These are phyloP conservation scores for Cucumis hystrix DNA, from an alignment of 306 rosid species.

Conservation along the genomic window DNA sequence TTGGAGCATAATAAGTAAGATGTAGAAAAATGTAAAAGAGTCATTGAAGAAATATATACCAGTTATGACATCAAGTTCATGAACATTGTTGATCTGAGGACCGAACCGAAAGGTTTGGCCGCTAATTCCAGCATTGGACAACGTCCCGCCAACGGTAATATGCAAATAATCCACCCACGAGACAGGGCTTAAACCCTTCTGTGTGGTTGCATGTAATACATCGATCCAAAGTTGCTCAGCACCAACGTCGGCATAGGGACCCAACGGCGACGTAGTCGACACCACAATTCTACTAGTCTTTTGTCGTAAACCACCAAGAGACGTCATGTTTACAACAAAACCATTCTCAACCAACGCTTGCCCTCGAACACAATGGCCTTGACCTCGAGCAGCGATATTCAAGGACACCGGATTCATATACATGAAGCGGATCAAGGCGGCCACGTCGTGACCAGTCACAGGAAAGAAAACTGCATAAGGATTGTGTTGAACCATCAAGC, in stretches of 20 bases:
- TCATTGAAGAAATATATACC: conserved; percentile 22
- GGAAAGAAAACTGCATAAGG: conserved; percentile 44
- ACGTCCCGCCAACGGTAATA: conserved; percentile 72
- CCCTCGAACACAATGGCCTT: conserved; percentile 67
- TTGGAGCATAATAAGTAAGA: no score
- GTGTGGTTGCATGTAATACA: conserved; percentile 37
- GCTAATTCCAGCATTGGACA: conserved; percentile 82
- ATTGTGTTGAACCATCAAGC: conserved; percentile 28
- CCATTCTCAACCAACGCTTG: conserved; percentile 55
- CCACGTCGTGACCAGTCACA: conserved; percentile 24
- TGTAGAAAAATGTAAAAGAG: background rate
- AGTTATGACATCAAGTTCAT: conserved; percentile 58
- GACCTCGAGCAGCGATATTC: conserved; percentile 53
- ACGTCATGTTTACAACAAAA: conserved; percentile 65
- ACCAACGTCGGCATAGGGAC: conserved; percentile 58
- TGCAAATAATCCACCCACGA: conserved; percentile 79
- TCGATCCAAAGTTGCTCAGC: conserved; percentile 75
- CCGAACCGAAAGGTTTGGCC: conserved; percentile 73
- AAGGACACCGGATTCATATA: conserved; percentile 8
- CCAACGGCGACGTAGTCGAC: background rate
- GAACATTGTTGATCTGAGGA: conserved; percentile 69
- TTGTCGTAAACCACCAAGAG: conserved; percentile 7
- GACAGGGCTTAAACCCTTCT: conserved; percentile 39
- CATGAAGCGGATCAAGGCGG: conserved; percentile 23
- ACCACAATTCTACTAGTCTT: conserved; percentile 22